Percentiles rank a stretch among this genome's conserved stretches.
Evolutionary conservation across 2,329 filamentous ascomycete genomes (phyloP).

Genomic region (Aspergillus quadricinctus): DNA sequence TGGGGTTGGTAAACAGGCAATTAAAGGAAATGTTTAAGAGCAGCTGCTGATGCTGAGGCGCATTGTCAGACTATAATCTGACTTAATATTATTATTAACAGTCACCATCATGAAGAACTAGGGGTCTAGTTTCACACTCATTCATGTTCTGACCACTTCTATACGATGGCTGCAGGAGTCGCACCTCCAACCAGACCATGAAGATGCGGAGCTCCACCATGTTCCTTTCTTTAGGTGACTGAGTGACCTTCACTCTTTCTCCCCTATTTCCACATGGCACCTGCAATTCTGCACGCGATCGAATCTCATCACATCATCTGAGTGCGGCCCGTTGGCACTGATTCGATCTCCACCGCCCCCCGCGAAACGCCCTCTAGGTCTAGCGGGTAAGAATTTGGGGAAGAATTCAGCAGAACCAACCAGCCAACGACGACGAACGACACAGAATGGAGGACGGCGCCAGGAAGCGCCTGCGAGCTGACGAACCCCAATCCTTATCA

Average conservation of each 20-base stretch:
- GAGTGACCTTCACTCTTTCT: background rate
- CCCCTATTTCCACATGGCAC: background rate
- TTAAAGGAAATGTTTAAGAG: background rate
- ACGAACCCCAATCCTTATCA: constrained; percentile 1
- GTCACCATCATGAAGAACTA: background rate
- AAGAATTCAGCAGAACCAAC: background rate
- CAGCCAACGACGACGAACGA: background rate
- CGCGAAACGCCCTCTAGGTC: background rate
- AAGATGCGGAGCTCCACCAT: background rate
- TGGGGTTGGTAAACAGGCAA: background rate
- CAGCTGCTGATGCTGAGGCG: background rate
- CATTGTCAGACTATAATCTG: background rate
- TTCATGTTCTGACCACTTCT: background rate
- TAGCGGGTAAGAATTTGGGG: background rate
- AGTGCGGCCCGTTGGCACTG: background rate
- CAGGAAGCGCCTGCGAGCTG: constrained; percentile 13
- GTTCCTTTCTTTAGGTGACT: background rate
- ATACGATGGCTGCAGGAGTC: background rate
- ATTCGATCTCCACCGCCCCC: background rate
- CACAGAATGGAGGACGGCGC: constrained; percentile 12
- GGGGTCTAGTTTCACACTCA: background rate
- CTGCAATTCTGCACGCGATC: background rate
- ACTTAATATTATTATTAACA: background rate
- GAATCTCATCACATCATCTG: background rate
- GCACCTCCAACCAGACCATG: background rate